Conservation (phyloP, 106 monocot genomes). For the Iris macrosiphon region DNA sequence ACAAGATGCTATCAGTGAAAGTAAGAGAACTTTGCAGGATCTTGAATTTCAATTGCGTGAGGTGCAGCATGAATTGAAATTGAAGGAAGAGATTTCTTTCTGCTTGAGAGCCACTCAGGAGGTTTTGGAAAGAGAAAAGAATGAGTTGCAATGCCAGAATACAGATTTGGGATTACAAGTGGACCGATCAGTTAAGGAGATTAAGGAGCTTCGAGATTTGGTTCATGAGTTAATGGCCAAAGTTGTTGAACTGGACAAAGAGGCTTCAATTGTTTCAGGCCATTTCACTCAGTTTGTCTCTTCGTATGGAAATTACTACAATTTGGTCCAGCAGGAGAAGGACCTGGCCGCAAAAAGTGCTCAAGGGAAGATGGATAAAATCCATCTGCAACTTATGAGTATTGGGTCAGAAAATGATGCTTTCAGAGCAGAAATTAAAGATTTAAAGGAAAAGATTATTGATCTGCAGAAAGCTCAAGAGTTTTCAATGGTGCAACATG, state of each 20-base stretch:
- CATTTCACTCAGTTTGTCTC: slow-evolving; percentile 34
- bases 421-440: slow-evolving; percentile 38
- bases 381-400: slow-evolving; percentile 31
- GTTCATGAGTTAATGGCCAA: slow-evolving; percentile 28
- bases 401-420: slow-evolving; percentile 32
- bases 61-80: slow-evolving; percentile 32
- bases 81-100: slow-evolving; percentile 55
- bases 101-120: slow-evolving; percentile 30
- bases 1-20: slow-evolving; percentile 33
- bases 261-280: slow-evolving; percentile 32
- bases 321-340: slow-evolving; percentile 58
- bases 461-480: slow-evolving; percentile 83
- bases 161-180: slow-evolving; percentile 34
- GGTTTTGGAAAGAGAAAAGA: slow-evolving; percentile 52
- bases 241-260: slow-evolving; percentile 53
- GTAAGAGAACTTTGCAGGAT: slow-evolving; percentile 30
- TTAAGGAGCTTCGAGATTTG: slow-evolving; percentile 35
- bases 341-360: slow-evolving; percentile 29
- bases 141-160: slow-evolving; percentile 41
- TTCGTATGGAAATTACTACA: slow-evolving; percentile 34
- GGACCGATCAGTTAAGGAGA: slow-evolving; percentile 24
- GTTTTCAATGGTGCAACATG: slow-evolving; percentile 90
- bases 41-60: slow-evolving; percentile 39
- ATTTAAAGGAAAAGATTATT: slow-evolving; percentile 38
- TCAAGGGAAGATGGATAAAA: slow-evolving; percentile 46